Percentiles rank a stretch among this genome's conserved stretches.
Conservation (phyloP, 2,329 filamentous ascomycete species). For the Diaporthe australafricana region DNA sequence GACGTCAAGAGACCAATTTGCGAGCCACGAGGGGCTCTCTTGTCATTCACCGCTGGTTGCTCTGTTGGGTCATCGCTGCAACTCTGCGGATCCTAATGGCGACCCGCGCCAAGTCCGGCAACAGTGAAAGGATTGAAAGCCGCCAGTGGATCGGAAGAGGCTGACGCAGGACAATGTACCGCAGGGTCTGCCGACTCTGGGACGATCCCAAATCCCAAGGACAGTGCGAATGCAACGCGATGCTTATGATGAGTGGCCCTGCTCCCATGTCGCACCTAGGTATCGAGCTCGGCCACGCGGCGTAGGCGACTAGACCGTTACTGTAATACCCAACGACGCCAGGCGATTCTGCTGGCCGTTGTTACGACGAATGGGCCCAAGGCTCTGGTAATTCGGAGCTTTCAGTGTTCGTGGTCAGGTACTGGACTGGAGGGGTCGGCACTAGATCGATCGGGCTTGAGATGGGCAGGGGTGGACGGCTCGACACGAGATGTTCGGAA, state of each 20-base stretch:
- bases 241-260: not conserved
- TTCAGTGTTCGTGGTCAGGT: conserved; percentile 16
- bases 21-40: conserved; percentile 8
- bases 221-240: conserved; percentile 23
- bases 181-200: conserved; percentile 23
- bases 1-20: not conserved
- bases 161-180: conserved; percentile 23
- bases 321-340: not conserved
- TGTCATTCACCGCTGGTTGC: conserved; percentile 32
- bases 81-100: conserved; percentile 31
- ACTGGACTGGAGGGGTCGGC: conserved; percentile 12
- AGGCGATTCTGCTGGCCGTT: not conserved
- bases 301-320: conserved; percentile 6
- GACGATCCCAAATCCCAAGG: conserved; percentile 17
- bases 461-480: conserved; percentile 33
- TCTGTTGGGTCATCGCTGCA: conserved; percentile 25
- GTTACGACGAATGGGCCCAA: conserved; percentile 10
- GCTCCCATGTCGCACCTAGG: not conserved
- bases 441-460: conserved; percentile 29
- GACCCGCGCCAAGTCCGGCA: conserved; percentile 37
- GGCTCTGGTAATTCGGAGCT: conserved; percentile 18
- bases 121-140: conserved; percentile 26
- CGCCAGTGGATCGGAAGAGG: conserved; percentile 19
- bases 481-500: conserved; percentile 33
- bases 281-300: conserved; percentile 14